A percentile compares a stretch with the other conserved stretches of the same genome.
Evolutionary conservation across 2,329 filamentous ascomycete genomes (phyloP).

Genomic region (Coniochaeta prunicola): DNA sequence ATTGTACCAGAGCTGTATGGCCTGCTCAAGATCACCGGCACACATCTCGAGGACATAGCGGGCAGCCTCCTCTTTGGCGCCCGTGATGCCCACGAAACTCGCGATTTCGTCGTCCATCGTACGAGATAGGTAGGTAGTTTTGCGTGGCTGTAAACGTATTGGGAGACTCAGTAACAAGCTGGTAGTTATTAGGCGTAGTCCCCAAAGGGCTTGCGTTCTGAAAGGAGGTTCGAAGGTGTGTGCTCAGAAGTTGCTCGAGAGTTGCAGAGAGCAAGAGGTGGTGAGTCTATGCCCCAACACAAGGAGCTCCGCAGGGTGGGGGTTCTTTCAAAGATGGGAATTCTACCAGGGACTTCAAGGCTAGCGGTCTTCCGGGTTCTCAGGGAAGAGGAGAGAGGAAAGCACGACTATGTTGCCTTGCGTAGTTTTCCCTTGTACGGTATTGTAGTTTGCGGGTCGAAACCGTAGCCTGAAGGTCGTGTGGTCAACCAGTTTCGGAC

Average conservation of each 20-base stretch:
- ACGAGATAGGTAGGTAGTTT: neutral
- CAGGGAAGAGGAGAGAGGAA: no score
- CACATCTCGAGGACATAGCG: slow-evolving; percentile 77
- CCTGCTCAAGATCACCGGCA: slow-evolving; percentile 77
- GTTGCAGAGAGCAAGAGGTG: neutral
- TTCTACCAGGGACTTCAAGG: neutral
- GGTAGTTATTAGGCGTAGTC: neutral
- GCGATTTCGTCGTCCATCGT: slow-evolving; percentile 62
- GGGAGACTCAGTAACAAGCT: neutral
- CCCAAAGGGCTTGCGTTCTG: neutral
- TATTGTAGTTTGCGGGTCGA: no score
- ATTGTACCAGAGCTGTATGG: slow-evolving; percentile 85
- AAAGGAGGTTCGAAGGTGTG: neutral
- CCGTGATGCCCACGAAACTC: slow-evolving; percentile 77
- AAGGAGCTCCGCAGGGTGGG: slow-evolving; percentile 1
- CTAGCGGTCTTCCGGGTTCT: no score
- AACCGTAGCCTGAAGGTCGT: no score
- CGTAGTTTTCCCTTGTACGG: no score
- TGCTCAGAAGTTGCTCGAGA: neutral
- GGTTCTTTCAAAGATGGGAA: neutral
- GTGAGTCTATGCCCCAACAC: neutral
- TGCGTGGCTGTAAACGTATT: neutral
- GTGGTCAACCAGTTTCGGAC: no score
- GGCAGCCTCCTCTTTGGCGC: slow-evolving; percentile 64
- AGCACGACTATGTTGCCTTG: no score